phyloP scores from a whole-genome alignment of 139 green algal species.

The Nannochloris sp. region DNA sequence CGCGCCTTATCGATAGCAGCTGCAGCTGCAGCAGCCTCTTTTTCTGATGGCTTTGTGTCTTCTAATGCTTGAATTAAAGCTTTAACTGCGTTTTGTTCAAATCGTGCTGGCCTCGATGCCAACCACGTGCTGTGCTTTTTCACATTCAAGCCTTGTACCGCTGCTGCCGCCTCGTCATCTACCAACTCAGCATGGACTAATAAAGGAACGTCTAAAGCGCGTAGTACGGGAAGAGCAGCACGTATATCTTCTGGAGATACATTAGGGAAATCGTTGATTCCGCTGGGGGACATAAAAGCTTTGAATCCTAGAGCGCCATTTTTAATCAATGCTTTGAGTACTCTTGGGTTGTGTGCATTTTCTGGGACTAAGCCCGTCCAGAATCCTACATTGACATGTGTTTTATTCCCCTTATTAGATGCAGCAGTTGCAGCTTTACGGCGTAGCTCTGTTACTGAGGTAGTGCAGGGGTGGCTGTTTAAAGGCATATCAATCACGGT shows the following conservation, averaged over 20 bases:
- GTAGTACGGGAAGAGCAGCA: conserved; percentile 60
- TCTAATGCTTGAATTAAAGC: conserved; percentile 55
- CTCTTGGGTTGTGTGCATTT: conserved; percentile 59
- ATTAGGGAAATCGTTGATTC: conserved; percentile 86
- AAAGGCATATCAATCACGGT: conserved; percentile 94
- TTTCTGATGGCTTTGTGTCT: too few species aligned
- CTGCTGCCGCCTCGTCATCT: conserved; percentile 17
- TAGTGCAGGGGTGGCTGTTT: conserved; percentile 70
- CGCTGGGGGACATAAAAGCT: conserved; percentile 81
- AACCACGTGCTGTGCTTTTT: conserved; percentile 67
- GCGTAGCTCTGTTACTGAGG: conserved; percentile 35
- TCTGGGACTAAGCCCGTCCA: conserved; percentile 87
- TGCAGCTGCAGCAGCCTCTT: too few species aligned
- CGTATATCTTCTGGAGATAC: conserved; percentile 46
- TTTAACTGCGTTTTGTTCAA: conserved; percentile 59
- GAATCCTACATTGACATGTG: conserved; percentile 67
- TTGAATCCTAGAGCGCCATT: conserved; percentile 87
- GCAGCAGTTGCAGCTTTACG: conserved; percentile 41
- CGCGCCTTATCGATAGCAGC: too few species aligned
- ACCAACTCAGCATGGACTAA: conserved; percentile 76
- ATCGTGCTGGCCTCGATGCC: conserved; percentile 49
- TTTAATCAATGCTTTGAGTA: conserved; percentile 57
- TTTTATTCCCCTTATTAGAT: conserved; percentile 49
- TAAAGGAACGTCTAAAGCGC: conserved; percentile 50
- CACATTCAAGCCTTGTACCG: conserved; percentile 22